Percentiles rank a stretch among this genome's conserved stretches.
These are phyloP conservation scores for Talaromyces sp. DNA, from an alignment of 2,329 filamentous ascomycete species.

Conservation along the genomic window DNA sequence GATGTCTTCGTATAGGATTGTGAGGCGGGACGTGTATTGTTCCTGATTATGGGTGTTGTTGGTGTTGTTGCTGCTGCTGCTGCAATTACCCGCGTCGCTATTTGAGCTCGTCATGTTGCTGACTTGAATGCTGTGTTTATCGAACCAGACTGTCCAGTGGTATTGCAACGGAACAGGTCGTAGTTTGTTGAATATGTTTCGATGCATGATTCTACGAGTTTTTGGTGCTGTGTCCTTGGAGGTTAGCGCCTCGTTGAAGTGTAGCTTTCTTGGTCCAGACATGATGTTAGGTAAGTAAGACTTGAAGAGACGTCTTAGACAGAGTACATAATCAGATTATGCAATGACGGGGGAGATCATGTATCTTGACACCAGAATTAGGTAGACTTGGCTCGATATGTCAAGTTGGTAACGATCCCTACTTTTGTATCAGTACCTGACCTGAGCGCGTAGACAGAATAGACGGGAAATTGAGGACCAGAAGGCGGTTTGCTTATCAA, in stretches of 20 bases:
- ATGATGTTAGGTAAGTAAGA: not conserved
- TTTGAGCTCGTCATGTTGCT: not conserved
- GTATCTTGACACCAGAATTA: not conserved
- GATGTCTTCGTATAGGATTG: slow-evolving; percentile 39
- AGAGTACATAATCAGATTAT: not conserved
- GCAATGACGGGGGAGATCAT: not conserved
- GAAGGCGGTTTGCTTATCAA: not conserved
- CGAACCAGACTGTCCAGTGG: slow-evolving; percentile 48
- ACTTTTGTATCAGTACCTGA: not conserved
- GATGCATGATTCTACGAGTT: slow-evolving; percentile 39
- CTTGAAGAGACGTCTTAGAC: not conserved
- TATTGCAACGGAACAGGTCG: slow-evolving; percentile 47
- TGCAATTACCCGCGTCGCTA: slow-evolving; percentile 21
- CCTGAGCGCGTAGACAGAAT: not conserved
- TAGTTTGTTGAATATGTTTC: slow-evolving; percentile 44
- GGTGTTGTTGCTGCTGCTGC: too few relatives aligned
- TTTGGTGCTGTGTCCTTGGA: slow-evolving; percentile 6
- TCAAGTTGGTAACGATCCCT: not conserved
- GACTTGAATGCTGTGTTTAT: slow-evolving; percentile 35
- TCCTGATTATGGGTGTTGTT: slow-evolving; percentile 3
- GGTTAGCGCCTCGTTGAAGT: not conserved
- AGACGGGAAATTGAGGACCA: too few relatives aligned
- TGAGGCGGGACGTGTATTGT: slow-evolving; percentile 26
- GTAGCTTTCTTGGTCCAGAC: not conserved
- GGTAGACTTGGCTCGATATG: not conserved